Percentiles rank a stretch among this genome's conserved stretches.
These are phyloP conservation scores for Neocatenulostroma microsporum DNA, from an alignment of 2,329 filamentous ascomycete species.

Conservation along the genomic window DNA sequence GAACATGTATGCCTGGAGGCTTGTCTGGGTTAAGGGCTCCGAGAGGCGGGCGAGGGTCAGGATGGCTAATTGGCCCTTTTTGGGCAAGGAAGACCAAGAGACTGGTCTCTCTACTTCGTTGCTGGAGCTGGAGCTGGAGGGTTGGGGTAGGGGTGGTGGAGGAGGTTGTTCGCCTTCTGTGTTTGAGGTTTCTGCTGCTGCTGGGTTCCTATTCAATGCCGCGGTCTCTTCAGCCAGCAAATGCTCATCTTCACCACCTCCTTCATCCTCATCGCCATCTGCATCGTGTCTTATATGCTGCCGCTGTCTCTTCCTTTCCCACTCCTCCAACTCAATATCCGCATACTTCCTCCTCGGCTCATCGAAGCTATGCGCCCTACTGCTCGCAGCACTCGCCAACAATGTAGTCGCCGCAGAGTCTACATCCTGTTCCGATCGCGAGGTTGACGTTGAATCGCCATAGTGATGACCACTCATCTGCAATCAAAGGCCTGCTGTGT, in stretches of 20 bases:
- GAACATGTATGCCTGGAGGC: conserved; percentile 72
- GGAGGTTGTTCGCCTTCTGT: conserved; percentile 14
- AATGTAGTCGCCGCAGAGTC: conserved; percentile 23
- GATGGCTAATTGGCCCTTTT: conserved; percentile 68
- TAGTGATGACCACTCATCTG: conserved; percentile 1
- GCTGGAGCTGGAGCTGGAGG: conserved; percentile 3
- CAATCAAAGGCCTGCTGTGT: too few species aligned
- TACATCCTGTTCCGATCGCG: conserved; percentile 12
- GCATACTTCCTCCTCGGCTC: conserved; percentile 15
- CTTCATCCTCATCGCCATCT: conserved; percentile 6
- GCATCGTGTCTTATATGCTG: neutral
- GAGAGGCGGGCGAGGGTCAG: conserved; percentile 71
- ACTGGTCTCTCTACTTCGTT: conserved; percentile 42
- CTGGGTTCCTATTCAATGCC: neutral
- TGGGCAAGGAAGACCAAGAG: conserved; percentile 65
- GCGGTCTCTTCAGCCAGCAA: conserved; percentile 14
- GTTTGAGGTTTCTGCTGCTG: conserved; percentile 2
- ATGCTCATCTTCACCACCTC: conserved; percentile 10
- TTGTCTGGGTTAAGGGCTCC: conserved; percentile 75
- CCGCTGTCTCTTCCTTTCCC: conserved; percentile 4
- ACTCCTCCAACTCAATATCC: conserved; percentile 15
- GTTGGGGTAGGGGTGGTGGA: conserved; percentile 10
- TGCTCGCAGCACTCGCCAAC: conserved; percentile 11
- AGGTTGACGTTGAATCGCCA: neutral
- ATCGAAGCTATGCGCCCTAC: conserved; percentile 14